phyloP scores from a whole-genome alignment of 1,139 yeast species.

The Taphrina confusa region DNA sequence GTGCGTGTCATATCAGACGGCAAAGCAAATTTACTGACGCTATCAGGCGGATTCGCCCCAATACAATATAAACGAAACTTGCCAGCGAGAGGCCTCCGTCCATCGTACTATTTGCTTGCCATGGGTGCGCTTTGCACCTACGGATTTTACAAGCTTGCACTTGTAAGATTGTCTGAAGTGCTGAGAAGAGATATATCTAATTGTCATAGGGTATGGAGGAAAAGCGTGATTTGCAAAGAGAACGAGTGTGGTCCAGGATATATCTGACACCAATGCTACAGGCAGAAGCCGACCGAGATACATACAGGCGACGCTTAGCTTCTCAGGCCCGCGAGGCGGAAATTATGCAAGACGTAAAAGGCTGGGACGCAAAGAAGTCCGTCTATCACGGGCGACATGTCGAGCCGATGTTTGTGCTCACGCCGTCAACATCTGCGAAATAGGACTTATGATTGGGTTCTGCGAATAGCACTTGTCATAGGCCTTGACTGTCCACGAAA shows the following conservation, averaged over 20 bases:
- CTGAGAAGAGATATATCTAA: background rate
- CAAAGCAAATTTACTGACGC: background rate
- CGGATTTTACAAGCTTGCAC: conserved; percentile 70
- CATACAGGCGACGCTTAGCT: conserved; percentile 69
- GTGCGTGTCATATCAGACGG: conserved; percentile 79
- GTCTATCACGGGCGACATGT: conserved; percentile 47
- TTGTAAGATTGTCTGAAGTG: conserved; percentile 41
- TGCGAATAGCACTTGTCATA: no score
- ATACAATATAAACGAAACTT: conserved; percentile 57
- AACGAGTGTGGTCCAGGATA: conserved; percentile 75
- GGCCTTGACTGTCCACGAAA: no score
- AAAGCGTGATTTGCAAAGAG: conserved; percentile 66
- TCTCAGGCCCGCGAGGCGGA: conserved; percentile 69
- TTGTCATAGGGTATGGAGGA: conserved; percentile 22
- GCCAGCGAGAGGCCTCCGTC: conserved; percentile 83
- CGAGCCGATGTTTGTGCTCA: conserved; percentile 26
- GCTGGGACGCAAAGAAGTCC: conserved; percentile 57
- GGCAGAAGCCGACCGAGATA: conserved; percentile 81
- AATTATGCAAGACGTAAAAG: conserved; percentile 60
- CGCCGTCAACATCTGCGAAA: conserved; percentile 20
- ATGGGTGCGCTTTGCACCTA: conserved; percentile 54
- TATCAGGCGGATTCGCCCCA: conserved; percentile 25
- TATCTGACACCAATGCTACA: conserved; percentile 70
- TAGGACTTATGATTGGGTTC: no score
- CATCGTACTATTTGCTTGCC: conserved; percentile 56